A percentile compares a stretch with the other conserved stretches of the same genome.
Evolutionary conservation across 83 land plant genomes (phyloP).

Genomic region (Picea mariana): DNA sequence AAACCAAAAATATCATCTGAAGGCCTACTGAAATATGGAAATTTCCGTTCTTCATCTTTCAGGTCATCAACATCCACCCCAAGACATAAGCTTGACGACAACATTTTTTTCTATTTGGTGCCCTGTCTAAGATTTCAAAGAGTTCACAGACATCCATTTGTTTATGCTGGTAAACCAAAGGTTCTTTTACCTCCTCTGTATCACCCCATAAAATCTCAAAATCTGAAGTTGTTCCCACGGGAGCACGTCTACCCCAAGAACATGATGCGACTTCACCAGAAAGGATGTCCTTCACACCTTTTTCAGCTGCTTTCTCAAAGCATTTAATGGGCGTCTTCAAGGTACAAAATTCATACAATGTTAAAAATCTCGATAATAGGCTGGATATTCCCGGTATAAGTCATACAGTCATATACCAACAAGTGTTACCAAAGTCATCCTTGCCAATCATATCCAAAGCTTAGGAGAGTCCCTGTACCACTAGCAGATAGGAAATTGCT

Average conservation of each 20-base stretch:
- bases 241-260: slow-evolving; percentile 65
- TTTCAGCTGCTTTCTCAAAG: slow-evolving; percentile 68
- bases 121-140: slow-evolving; percentile 33
- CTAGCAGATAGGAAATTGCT: slow-evolving; percentile 58
- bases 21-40: slow-evolving; percentile 18
- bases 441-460: slow-evolving; percentile 56
- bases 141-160: slow-evolving; percentile 38
- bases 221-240: slow-evolving; percentile 59
- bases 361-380: slow-evolving; percentile 52
- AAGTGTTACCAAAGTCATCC: slow-evolving; percentile 59
- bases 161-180: slow-evolving; percentile 5
- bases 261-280: slow-evolving; percentile 60
- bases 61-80: slow-evolving; percentile 26
- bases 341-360: slow-evolving; percentile 44
- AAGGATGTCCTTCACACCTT: slow-evolving; percentile 46
- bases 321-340: slow-evolving; percentile 63
- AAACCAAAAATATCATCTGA: slow-evolving; percentile 26
- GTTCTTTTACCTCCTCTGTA: slow-evolving; percentile 15
- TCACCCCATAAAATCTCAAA: slow-evolving; percentile 54
- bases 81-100: slow-evolving; percentile 11
- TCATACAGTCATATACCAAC: slow-evolving; percentile 59
- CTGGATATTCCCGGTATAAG: slow-evolving; percentile 44
- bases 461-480: slow-evolving; percentile 56
- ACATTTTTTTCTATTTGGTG: neutral
- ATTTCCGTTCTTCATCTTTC: slow-evolving; percentile 17